These are phyloP conservation scores for Alternaria sp. DNA, from an alignment of 2,329 filamentous ascomycete genomes.

Conservation along the genomic window DNA sequence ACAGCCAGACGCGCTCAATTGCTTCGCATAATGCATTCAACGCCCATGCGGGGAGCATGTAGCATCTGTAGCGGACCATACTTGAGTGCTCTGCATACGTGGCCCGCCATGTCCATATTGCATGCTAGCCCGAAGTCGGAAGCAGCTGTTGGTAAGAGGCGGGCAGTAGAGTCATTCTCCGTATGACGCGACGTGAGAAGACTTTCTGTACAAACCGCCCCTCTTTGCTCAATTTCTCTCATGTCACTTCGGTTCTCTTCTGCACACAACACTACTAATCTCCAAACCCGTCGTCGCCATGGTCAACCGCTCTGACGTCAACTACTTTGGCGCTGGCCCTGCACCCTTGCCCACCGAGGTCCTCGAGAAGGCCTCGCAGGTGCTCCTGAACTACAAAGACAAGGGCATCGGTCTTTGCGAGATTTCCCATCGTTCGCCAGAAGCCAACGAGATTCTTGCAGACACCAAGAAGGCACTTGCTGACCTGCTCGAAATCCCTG, in stretches of 20 bases:
- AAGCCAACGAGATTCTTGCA: constrained; percentile 80
- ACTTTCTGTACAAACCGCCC: constrained; percentile 22
- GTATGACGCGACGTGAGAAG: constrained; percentile 35
- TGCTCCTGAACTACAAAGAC: constrained; percentile 81
- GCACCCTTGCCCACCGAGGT: constrained; percentile 85
- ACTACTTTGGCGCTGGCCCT: constrained; percentile 91
- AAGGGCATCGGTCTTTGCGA: constrained; percentile 88
- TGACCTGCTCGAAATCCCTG: constrained; percentile 79
- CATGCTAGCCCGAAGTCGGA: constrained; percentile 34
- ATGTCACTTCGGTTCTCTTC: constrained; percentile 3
- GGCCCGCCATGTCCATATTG: constrained; percentile 6
- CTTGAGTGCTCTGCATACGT: constrained; percentile 3
- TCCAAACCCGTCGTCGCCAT: constrained; percentile 54
- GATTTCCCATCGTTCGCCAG: constrained; percentile 84
- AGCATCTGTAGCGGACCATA: constrained; percentile 3
- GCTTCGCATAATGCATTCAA: constrained; percentile 30
- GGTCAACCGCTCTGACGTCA: constrained; percentile 76
- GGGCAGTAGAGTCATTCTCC: constrained; percentile 39
- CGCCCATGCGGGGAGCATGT: constrained; percentile 17
- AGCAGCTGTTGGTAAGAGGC: constrained; percentile 15
- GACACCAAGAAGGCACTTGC: constrained; percentile 78
- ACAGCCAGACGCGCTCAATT: constrained; percentile 24
- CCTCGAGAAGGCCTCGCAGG: constrained; percentile 76
- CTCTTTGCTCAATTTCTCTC: constrained; percentile 12
- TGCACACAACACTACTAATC: constrained; percentile 3